Conservation (phyloP, 805 yeast species). For the Soucietia sequanensis region DNA sequence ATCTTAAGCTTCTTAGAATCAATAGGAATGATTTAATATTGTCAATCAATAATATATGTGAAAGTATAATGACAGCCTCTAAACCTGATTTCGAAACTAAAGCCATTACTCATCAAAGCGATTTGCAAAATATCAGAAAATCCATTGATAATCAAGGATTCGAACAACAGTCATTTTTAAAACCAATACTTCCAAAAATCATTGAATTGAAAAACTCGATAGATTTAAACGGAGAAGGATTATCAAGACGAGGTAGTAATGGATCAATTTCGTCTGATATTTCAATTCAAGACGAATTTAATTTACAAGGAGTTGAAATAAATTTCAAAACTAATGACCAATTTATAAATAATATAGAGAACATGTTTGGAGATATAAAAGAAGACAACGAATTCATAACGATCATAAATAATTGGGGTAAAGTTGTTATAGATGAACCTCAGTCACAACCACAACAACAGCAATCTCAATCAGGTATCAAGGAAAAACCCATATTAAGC, state of each 20-base stretch:
- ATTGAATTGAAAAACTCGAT: constrained; percentile 6
- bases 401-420: constrained; percentile 20
- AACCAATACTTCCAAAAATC: constrained; percentile 4
- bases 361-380: constrained; percentile 9
- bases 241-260: not conserved
- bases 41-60: constrained; percentile 32
- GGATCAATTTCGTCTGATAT: not conserved
- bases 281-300: not conserved
- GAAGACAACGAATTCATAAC: constrained; percentile 9
- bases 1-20: constrained; percentile 12
- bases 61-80: constrained; percentile 22
- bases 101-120: constrained; percentile 19
- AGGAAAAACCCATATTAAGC: not conserved
- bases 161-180: constrained; percentile 17
- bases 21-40: constrained; percentile 27
- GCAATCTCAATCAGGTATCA: not conserved
- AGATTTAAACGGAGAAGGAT: not conserved
- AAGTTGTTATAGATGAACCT: constrained; percentile 2
- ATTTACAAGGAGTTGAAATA: constrained; percentile 10
- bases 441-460: constrained; percentile 3
- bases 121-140: constrained; percentile 8
- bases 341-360: constrained; percentile 12
- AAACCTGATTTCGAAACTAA: constrained; percentile 23
- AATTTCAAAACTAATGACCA: constrained; percentile 14
- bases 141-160: constrained; percentile 9